Evolutionary conservation across 768 basidiomycete species (phyloP), one percentile per base, ranked within the genome.

Genomic region (Mycena floridula): DNA sequence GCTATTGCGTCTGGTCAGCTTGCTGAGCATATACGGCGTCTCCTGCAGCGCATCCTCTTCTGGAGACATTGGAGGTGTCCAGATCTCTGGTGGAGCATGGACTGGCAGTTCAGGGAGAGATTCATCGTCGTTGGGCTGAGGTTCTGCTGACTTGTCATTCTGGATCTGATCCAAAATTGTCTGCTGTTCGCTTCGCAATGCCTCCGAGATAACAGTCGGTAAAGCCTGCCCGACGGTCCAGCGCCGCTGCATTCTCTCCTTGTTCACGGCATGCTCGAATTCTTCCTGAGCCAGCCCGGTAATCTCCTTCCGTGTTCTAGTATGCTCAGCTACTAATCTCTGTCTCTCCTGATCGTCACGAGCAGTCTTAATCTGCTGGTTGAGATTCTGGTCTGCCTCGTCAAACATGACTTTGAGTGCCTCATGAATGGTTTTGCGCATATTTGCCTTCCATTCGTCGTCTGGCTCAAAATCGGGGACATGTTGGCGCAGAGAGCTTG

Each of bases 351-450:
- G 18, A 15, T 15, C 18, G 18, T 35, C 18, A 18, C 15, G 32
- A 13, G 13, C 32, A 7, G 32, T 18, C 15, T 35, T 18, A 35
- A 35, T 13, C 32, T 35, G 13, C 32, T 18, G 32, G 15, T 35
- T 13, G 18, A 35, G 32, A 13, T 35, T 18, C 32, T 35, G 15
- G 13, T 35, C 18, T 13, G 32, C 32, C 18, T 35, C 83, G 44
- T 80, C 72, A 48, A 84, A 57, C 65, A 75, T 69, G 24, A 54
- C 44, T 40, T 58, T 44, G 18, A 70, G 55, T 7, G 63, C 64
- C 2, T 67, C 65, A 51, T 79, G 75, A 53, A 88, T 84, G 54
- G 69, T 66, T 25, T 48, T 53, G 54, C 56, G 65, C 52, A 77
- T 62, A 2, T 53, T 45, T 25, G 52, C 56, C 56, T 79, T 82